These are phyloP conservation scores for Saturnispora sanitii DNA, from an alignment of 805 yeast species.

Conservation along the genomic window DNA sequence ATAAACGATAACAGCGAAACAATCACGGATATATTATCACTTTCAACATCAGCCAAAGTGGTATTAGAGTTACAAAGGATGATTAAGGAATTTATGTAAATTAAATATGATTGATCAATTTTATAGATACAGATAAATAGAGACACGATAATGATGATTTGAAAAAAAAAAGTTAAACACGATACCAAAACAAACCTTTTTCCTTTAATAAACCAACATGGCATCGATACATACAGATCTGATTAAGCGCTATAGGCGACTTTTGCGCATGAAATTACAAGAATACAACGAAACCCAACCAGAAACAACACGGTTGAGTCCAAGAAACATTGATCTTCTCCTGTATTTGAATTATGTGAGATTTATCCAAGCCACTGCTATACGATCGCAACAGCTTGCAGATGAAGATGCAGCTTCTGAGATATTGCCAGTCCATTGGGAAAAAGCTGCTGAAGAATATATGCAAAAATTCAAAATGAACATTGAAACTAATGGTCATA, in stretches of 20 bases:
- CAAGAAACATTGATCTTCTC: slow-evolving; percentile 24
- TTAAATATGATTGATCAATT: not conserved
- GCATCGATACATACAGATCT: slow-evolving; percentile 10
- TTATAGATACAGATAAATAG: not conserved
- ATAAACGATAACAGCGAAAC: slow-evolving; percentile 6
- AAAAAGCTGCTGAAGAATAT: slow-evolving; percentile 21
- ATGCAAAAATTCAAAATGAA: slow-evolving; percentile 15
- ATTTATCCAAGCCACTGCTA: slow-evolving; percentile 33
- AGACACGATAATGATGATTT: too few species aligned
- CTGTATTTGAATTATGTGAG: slow-evolving; percentile 39
- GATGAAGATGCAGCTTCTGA: slow-evolving; percentile 33
- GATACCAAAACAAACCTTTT: not conserved
- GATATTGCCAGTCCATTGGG: slow-evolving; percentile 33
- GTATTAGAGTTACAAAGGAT: not conserved
- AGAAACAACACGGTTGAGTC: slow-evolving; percentile 10
- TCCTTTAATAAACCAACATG: slow-evolving; percentile 3
- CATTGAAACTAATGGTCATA: too few species aligned
- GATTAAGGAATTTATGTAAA: not conserved
- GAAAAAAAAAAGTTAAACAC: not conserved
- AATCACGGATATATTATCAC: not conserved
- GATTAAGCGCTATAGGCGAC: slow-evolving; percentile 9
- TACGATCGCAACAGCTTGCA: slow-evolving; percentile 32
- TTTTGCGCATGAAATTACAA: slow-evolving; percentile 8
- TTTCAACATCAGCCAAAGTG: slow-evolving; percentile 1
- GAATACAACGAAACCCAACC: slow-evolving; percentile 3